phyloP scores from a whole-genome alignment of 306 rosid genomes.

The Ormosia semicastrata region DNA sequence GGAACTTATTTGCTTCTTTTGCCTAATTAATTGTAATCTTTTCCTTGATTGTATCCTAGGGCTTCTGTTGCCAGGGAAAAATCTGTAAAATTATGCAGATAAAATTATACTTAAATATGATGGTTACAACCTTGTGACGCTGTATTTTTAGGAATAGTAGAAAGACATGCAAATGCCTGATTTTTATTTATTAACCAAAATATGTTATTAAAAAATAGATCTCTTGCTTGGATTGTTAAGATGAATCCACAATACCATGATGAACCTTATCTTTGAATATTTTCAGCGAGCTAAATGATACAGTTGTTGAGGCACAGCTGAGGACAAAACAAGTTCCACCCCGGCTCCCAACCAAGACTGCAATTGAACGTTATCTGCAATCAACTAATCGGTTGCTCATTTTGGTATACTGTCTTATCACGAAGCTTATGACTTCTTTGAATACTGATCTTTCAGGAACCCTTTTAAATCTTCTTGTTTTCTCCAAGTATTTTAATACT shows the following conservation, averaged over 20 bases:
- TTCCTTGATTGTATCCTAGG: neutral
- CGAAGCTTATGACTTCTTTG: slow-evolving; percentile 17
- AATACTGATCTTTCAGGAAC: neutral
- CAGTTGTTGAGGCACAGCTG: slow-evolving; percentile 64
- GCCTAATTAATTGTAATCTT: neutral
- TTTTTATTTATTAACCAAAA: neutral
- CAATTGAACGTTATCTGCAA: slow-evolving; percentile 55
- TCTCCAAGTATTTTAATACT: neutral
- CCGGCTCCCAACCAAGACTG: slow-evolving; percentile 50
- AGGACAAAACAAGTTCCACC: slow-evolving; percentile 65
- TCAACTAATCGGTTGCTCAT: slow-evolving; percentile 82
- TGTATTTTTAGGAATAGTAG: neutral
- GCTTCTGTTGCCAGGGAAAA: neutral
- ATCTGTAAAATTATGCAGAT: neutral
- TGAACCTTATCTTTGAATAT: slow-evolving; percentile 29
- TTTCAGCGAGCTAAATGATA: slow-evolving; percentile 85
- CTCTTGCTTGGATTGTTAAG: slow-evolving; percentile 15
- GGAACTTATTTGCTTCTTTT: neutral
- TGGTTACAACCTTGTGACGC: neutral
- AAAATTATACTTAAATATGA: neutral
- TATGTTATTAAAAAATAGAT: neutral
- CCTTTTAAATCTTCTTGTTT: neutral
- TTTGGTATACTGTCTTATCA: slow-evolving; percentile 55
- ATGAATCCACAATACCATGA: slow-evolving; percentile 2
- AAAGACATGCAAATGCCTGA: neutral